phyloP scores from a whole-genome alignment of 106 monocot genomes.

The Acorus gramineus region DNA sequence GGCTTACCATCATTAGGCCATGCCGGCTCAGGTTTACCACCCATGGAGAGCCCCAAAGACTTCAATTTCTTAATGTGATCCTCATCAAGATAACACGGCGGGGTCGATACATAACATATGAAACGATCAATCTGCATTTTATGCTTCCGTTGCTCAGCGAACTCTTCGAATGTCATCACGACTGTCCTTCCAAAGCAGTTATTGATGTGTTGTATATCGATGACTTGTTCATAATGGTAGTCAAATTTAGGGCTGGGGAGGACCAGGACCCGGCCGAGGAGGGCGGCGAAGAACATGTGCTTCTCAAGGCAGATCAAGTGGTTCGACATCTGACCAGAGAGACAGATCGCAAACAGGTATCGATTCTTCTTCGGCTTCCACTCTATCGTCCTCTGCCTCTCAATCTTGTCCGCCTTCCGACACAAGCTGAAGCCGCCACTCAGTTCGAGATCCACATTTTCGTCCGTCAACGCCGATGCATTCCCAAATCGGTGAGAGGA shows the following conservation, averaged over 20 bases:
- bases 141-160: constrained; percentile 40
- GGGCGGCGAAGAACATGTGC: constrained; percentile 94
- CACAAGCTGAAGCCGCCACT: constrained; percentile 28
- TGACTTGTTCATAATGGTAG: constrained; percentile 67
- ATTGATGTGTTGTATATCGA: constrained; percentile 78
- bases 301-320: constrained; percentile 96
- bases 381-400: constrained; percentile 48
- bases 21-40: constrained; percentile 51
- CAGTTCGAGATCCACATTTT: constrained; percentile 18
- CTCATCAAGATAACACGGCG: constrained; percentile 79
- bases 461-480: constrained; percentile 8
- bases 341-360: constrained; percentile 76
- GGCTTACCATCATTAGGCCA: constrained; percentile 84
- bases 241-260: constrained; percentile 78
- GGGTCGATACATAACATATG: constrained; percentile 72
- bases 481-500: constrained; percentile 43
- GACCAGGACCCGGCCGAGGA: constrained; percentile 55
- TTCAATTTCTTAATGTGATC: constrained; percentile 82
- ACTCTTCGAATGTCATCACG: constrained; percentile 65
- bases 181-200: constrained; percentile 75
- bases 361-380: constrained; percentile 78
- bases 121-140: constrained; percentile 73
- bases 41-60: constrained; percentile 48
- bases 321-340: constrained; percentile 96
- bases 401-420: constrained; percentile 23